A percentile compares a stretch with the other conserved stretches of the same genome.
Conservation (phyloP, 2,329 filamentous ascomycete species). For the Epichloe sibirici region DNA sequence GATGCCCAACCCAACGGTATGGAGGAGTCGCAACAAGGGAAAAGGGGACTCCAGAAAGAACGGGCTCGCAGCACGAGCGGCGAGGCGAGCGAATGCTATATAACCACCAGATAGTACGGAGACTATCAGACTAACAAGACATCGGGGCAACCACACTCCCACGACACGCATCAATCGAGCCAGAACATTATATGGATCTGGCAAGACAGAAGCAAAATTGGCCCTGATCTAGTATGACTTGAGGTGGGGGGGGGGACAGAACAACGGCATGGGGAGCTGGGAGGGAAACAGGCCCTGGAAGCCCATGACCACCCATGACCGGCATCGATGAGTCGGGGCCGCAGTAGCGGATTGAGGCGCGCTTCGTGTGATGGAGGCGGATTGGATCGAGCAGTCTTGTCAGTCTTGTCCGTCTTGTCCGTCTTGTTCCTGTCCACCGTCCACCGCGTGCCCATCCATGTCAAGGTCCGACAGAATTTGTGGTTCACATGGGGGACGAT, state of each 20-base stretch:
- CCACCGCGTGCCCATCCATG: too few species aligned
- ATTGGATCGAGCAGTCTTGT: not conserved
- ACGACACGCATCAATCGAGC: not conserved
- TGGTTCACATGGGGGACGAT: slow-evolving; percentile 1
- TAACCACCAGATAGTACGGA: not conserved
- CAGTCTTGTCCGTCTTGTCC: not conserved
- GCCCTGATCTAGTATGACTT: not conserved
- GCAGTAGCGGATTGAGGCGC: slow-evolving; percentile 2
- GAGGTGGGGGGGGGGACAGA: not conserved
- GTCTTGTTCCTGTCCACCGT: not conserved
- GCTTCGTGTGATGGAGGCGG: not conserved
- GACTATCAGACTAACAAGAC: not conserved
- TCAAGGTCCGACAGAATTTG: not conserved
- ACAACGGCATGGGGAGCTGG: not conserved
- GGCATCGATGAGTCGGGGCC: not conserved
- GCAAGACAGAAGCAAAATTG: slow-evolving; percentile 5
- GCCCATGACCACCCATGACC: not conserved
- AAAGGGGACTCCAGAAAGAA: not conserved
- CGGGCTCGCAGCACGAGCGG: not conserved
- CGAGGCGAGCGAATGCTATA: slow-evolving; percentile 1
- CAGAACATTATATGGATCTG: slow-evolving; percentile 1
- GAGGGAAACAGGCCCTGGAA: not conserved
- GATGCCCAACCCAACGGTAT: not conserved
- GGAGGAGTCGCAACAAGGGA: not conserved
- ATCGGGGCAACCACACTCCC: not conserved